Evolutionary conservation across 1,139 yeast genomes (phyloP).

Genomic region (Suhomyces yuchorum): DNA sequence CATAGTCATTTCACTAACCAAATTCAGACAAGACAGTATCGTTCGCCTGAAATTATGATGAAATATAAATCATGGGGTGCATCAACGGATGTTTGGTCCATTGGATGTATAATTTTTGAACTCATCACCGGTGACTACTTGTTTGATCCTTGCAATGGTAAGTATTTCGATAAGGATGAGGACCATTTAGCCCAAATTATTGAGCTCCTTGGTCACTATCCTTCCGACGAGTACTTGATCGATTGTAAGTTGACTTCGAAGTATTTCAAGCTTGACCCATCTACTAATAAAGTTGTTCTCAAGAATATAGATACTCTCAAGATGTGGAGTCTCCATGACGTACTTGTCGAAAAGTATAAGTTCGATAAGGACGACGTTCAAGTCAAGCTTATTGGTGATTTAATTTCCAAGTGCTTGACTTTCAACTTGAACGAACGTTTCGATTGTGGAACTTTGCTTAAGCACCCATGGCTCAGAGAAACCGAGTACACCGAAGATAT

Average conservation of each 20-base stretch:
- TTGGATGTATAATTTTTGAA: conserved; percentile 81
- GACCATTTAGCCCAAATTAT: conserved; percentile 84
- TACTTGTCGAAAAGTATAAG: conserved; percentile 72
- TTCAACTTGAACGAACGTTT: conserved; percentile 66
- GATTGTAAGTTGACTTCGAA: conserved; percentile 55
- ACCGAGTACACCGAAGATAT: conserved; percentile 44
- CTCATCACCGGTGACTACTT: conserved; percentile 81
- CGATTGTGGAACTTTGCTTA: conserved; percentile 34
- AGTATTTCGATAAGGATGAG: conserved; percentile 67
- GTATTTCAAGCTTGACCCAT: conserved; percentile 47
- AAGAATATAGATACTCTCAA: conserved; percentile 64
- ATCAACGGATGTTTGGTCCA: conserved; percentile 80
- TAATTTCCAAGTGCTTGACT: conserved; percentile 63
- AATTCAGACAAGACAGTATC: conserved; percentile 83
- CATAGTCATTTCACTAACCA: conserved; percentile 77
- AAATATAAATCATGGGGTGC: conserved; percentile 80
- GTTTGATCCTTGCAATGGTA: conserved; percentile 77
- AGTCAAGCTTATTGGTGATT: conserved; percentile 33
- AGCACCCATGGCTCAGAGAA: conserved; percentile 69
- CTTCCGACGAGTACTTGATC: conserved; percentile 48
- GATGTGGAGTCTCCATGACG: conserved; percentile 69
- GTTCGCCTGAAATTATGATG: conserved; percentile 75
- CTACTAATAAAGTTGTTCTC: conserved; percentile 49
- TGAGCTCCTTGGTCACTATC: conserved; percentile 63
- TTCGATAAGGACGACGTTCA: conserved; percentile 32